phyloP scores from a whole-genome alignment of 2,329 filamentous ascomycete species.

The Drechslerella dactyloides region DNA sequence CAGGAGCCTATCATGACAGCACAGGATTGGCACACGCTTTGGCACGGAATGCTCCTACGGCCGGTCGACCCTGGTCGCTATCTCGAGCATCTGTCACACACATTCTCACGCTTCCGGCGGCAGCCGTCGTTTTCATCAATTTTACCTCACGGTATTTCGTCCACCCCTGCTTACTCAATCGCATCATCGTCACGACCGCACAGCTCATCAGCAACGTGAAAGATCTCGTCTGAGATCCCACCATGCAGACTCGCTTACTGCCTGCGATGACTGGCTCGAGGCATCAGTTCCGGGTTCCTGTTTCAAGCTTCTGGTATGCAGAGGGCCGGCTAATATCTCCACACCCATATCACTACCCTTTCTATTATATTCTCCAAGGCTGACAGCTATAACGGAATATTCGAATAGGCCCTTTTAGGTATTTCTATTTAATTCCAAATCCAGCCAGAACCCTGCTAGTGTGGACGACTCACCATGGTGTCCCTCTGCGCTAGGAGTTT shows the following conservation, averaged over 20 bases:
- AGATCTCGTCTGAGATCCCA: constrained; percentile 35
- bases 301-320: constrained; percentile 36
- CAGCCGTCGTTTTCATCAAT: background rate
- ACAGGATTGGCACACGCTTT: constrained; percentile 47
- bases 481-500: too few species aligned
- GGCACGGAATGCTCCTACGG: constrained; percentile 31
- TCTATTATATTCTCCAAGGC: constrained; percentile 44
- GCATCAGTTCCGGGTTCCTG: constrained; percentile 36
- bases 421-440: constrained; percentile 47
- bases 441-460: constrained; percentile 41
- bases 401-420: constrained; percentile 43
- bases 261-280: constrained; percentile 42
- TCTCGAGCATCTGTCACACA: constrained; percentile 40
- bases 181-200: constrained; percentile 21
- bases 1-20: constrained; percentile 38
- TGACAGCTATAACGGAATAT: constrained; percentile 50
- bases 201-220: constrained; percentile 4
- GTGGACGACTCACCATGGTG: constrained; percentile 45
- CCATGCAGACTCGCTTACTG: constrained; percentile 49
- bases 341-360: constrained; percentile 34
- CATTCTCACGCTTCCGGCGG: constrained; percentile 13
- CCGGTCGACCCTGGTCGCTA: constrained; percentile 34
- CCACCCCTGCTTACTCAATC: constrained; percentile 8
- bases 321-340: constrained; percentile 42
- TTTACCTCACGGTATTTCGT: too few species aligned